Evolutionary conservation across 2,329 filamentous ascomycete species (phyloP), one percentile per base, ranked within the genome.

Genomic region (Paecilomyces niveus): DNA sequence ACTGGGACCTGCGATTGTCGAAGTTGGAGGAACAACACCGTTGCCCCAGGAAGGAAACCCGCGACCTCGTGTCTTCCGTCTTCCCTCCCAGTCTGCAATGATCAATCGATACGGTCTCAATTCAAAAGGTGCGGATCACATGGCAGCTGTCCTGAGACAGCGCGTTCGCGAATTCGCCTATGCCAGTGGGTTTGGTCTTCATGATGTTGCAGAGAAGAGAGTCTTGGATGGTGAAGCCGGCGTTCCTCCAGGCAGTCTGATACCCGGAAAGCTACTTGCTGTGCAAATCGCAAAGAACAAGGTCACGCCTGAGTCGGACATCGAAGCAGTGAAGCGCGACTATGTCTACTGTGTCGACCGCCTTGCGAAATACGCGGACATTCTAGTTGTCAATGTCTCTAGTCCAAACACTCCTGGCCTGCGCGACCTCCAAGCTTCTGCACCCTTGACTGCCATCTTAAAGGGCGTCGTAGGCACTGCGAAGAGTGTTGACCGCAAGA

Each of bases 281-380:
- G 92, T 99, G 18, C 94, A 99, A 76, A 85, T 97, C 50, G 92
- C 93, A 55, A 99, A 99, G 85, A 97, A 97, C 78, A 97, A 97
- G 80, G 81, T 85, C 53, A 99, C 94, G 0, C 86, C 91, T 21
- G 92, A 95, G 70, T 81, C 82, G 54, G 90, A 97, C 70, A 88
- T 96, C 60, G 84, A 88, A 50, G 92, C 92, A 32, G 88, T 97
- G 15, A 85, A 82, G 55, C 82, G 83, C 24, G 84, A 88, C 66
- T 97, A 97, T 70, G 89, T 94, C n/a, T 90, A 89, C 73, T 96
- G 93, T 67, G 92, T 97, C 3, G 81, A 89, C 57, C 83, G 87
- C 53, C 79, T 99, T 39, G 94, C 89, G 3, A 88, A 83, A 55
- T 99, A 96, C 71, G 92, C 94, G 10, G 94, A 99, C 68, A 89